phyloP scores from a whole-genome alignment of 176 grass and related monocot genomes.

The Sorghum bicolor region Sorghum_bicolor_NCBIv3 NC_012873.2:53861001-53861500 shows the following conservation, averaged over 20 bases:
- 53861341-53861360: neutral
- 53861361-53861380: neutral
- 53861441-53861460: neutral
- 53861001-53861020: no score
- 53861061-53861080: conserved; percentile 23
- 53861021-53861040: no score
- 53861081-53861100: conserved; percentile 5
- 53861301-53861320: neutral
- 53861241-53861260: neutral
- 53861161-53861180: neutral
- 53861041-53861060: neutral
- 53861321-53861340: neutral
- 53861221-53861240: neutral
- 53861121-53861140: neutral
- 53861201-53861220: neutral
- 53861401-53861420: neutral
- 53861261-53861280: neutral
- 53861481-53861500: conserved; percentile 24
- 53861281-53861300: neutral
- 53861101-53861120: neutral
- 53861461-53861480: conserved; percentile 18
- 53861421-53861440: neutral
- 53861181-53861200: neutral
- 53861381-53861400: neutral
- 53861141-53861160: neutral